These are phyloP conservation scores for Solanum etuberosum DNA, from an alignment of 257 asterid species.

Conservation along the genomic window DNA sequence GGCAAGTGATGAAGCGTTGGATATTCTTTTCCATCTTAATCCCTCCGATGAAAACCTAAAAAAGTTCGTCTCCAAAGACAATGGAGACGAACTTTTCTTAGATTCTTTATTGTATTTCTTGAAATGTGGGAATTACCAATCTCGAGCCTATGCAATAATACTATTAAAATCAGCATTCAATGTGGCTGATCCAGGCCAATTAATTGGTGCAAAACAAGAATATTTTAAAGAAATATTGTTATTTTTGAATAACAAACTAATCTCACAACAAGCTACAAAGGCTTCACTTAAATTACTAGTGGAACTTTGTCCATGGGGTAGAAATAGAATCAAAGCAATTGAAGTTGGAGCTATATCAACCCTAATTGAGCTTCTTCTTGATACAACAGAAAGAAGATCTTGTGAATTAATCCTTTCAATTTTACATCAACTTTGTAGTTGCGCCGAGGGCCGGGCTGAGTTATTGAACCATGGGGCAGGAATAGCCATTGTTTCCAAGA, in stretches of 20 bases:
- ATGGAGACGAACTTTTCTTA: slow-evolving; percentile 1
- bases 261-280: slow-evolving; percentile 28
- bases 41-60: slow-evolving; percentile 24
- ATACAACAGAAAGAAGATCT: slow-evolving; percentile 19
- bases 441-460: slow-evolving; percentile 78
- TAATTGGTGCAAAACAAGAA: slow-evolving; percentile 16
- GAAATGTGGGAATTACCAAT: slow-evolving; percentile 17
- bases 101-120: slow-evolving; percentile 20
- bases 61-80: slow-evolving; percentile 1
- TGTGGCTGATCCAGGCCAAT: slow-evolving; percentile 34
- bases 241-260: slow-evolving; percentile 14
- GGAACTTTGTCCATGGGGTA: slow-evolving; percentile 55
- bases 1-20: slow-evolving; percentile 28
- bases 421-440: slow-evolving; percentile 56
- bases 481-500: slow-evolving; percentile 61
- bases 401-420: slow-evolving; percentile 32
- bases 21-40: slow-evolving; percentile 26
- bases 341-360: slow-evolving; percentile 33
- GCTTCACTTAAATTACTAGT: slow-evolving; percentile 44
- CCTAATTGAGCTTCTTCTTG: slow-evolving; percentile 45
- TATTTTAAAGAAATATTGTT: slow-evolving; percentile 14
- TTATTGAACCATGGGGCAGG: slow-evolving; percentile 63
- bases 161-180: slow-evolving; percentile 23
- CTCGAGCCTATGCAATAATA: slow-evolving; percentile 17
- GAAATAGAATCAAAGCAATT: slow-evolving; percentile 52